Evolutionary conservation across 2,329 filamentous ascomycete species (phyloP).

Genomic region (Fusarium buxicola): DNA sequence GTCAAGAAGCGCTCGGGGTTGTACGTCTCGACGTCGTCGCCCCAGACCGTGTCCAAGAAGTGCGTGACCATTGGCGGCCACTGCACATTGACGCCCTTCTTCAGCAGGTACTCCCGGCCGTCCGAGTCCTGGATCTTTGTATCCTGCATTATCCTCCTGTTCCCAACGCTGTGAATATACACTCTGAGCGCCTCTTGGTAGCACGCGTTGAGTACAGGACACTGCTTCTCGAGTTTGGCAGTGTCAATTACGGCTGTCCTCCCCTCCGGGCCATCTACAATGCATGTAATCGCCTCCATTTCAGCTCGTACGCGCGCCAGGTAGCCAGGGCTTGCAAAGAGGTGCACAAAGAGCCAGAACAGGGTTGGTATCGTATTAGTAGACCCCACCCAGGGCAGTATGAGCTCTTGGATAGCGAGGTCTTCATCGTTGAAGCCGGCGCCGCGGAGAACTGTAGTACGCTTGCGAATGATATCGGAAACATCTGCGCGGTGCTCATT

Average conservation of each 20-base stretch:
- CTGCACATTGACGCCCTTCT: constrained; percentile 42
- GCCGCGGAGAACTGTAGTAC: constrained; percentile 44
- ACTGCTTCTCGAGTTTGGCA: constrained; percentile 50
- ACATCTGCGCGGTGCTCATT: constrained; percentile 43
- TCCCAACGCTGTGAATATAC: constrained; percentile 51
- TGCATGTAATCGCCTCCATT: constrained; percentile 33
- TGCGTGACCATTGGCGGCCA: constrained; percentile 42
- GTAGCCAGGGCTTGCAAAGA: constrained; percentile 46
- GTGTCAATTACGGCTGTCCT: constrained; percentile 48
- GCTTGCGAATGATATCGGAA: constrained; percentile 46
- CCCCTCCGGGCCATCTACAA: not conserved
- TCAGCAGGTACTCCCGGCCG: constrained; percentile 42
- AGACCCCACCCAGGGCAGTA: constrained; percentile 47
- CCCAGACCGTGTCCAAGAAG: constrained; percentile 35
- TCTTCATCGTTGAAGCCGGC: constrained; percentile 46
- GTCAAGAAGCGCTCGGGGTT: constrained; percentile 40
- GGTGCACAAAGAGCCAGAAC: constrained; percentile 52
- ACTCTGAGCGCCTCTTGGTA: constrained; percentile 59
- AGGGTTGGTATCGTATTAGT: constrained; percentile 53
- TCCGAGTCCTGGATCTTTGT: constrained; percentile 47
- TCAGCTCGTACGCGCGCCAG: constrained; percentile 48
- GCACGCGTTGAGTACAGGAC: constrained; percentile 55
- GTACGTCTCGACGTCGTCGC: constrained; percentile 32
- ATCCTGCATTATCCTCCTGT: constrained; percentile 55
- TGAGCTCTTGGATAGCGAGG: constrained; percentile 47